These are phyloP conservation scores for Fonsecaea multimorphosa DNA, from an alignment of 2,329 filamentous ascomycete species.

Conservation along the genomic window DNA sequence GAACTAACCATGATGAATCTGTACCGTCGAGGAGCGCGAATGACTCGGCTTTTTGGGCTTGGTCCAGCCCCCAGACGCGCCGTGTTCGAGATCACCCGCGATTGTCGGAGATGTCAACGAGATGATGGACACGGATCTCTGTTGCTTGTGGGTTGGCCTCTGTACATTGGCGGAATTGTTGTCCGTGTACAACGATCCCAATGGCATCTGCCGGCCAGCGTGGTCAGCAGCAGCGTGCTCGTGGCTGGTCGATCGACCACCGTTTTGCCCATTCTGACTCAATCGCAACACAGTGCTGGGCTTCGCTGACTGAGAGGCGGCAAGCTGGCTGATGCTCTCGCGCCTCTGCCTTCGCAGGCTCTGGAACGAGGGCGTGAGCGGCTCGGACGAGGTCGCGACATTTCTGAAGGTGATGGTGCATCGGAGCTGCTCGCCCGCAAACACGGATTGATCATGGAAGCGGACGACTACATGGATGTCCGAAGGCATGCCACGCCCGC, in stretches of 20 bases:
- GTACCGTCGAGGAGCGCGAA: slow-evolving; percentile 36
- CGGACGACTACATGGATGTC: slow-evolving; percentile 95
- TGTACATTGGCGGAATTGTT: slow-evolving; percentile 41
- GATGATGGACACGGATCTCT: slow-evolving; percentile 80
- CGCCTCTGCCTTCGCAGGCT: slow-evolving; percentile 39
- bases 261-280: slow-evolving; percentile 23
- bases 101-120: slow-evolving; percentile 63
- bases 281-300: slow-evolving; percentile 6
- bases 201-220: slow-evolving; percentile 45
- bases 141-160: slow-evolving; percentile 64
- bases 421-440: slow-evolving; percentile 93
- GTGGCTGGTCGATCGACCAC: slow-evolving; percentile 24
- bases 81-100: slow-evolving; percentile 18
- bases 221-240: slow-evolving; percentile 22
- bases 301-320: slow-evolving; percentile 24
- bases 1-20: slow-evolving; percentile 32
- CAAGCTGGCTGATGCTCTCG: slow-evolving; percentile 37
- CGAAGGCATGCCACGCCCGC: slow-evolving; percentile 53
- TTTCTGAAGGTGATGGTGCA: slow-evolving; percentile 98
- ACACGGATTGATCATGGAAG: slow-evolving; percentile 93
- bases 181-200: slow-evolving; percentile 48
- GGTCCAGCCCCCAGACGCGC: slow-evolving; percentile 20
- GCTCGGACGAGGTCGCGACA: slow-evolving; percentile 62
- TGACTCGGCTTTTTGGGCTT: slow-evolving; percentile 32
- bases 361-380: slow-evolving; percentile 40